These are phyloP conservation scores for Hamigera avellanea DNA, from an alignment of 495 filamentous ascomycete species.

Conservation along the genomic window DNA sequence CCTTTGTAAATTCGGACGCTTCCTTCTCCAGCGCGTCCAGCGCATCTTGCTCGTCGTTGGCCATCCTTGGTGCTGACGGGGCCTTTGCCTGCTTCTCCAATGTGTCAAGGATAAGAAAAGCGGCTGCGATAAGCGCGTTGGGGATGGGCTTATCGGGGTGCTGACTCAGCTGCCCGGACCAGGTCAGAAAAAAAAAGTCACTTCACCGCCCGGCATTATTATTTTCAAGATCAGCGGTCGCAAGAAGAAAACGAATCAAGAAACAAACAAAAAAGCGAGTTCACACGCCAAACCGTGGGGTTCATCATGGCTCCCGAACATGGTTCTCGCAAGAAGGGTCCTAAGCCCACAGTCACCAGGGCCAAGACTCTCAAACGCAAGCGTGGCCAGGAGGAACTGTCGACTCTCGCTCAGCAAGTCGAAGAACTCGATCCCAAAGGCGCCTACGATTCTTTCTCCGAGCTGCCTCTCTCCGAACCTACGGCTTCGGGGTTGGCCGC, in stretches of 20 bases:
- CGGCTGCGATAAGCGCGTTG: conserved; percentile 7
- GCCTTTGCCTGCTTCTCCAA: conserved; percentile 8
- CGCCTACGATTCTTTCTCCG: conserved; percentile 45
- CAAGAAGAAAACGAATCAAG: not conserved
- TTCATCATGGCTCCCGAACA: conserved; percentile 21
- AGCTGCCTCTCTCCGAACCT: conserved; percentile 79
- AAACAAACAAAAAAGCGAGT: not conserved
- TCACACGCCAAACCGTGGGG: not conserved
- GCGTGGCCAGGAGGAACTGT: conserved; percentile 34
- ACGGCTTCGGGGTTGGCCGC: conserved; percentile 69
- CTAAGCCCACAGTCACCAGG: conserved; percentile 14
- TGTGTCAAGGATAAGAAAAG: conserved; percentile 1
- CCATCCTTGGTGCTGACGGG: conserved; percentile 13
- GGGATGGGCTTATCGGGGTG: not conserved
- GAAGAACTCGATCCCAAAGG: conserved; percentile 41
- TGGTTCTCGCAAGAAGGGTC: conserved; percentile 10
- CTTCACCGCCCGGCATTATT: conserved; percentile 1
- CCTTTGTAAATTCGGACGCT: conserved; percentile 84
- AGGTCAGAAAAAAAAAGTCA: conserved; percentile 4
- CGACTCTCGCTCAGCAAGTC: conserved; percentile 33
- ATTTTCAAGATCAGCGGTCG: not conserved
- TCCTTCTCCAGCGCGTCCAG: conserved; percentile 79
- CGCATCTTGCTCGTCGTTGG: conserved; percentile 62
- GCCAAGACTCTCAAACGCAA: conserved; percentile 50
- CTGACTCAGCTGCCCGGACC: conserved; percentile 7